These are phyloP conservation scores for Cladosporium sp. DNA, from an alignment of 2,329 filamentous ascomycete genomes.

Conservation along the genomic window DNA sequence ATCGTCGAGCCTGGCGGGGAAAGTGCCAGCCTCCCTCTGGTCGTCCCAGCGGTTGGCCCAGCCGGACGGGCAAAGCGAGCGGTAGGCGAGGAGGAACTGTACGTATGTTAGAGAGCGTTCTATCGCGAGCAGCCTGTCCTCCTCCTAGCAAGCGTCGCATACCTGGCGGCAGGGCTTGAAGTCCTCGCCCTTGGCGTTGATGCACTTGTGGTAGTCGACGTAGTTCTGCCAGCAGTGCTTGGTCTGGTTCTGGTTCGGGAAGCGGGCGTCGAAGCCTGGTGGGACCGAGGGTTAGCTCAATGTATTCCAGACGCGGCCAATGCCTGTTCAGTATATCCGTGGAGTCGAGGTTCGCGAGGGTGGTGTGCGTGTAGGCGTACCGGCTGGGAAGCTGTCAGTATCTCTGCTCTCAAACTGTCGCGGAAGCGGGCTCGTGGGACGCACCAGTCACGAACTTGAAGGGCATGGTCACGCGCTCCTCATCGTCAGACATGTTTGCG, in stretches of 20 bases:
- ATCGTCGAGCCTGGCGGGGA: constrained; percentile 52
- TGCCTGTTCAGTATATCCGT: background rate
- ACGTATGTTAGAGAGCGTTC: background rate
- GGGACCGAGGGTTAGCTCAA: background rate
- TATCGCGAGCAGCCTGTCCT: background rate
- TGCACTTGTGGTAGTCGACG: constrained; percentile 99
- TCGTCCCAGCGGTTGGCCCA: constrained; percentile 97
- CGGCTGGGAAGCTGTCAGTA: constrained; percentile 34
- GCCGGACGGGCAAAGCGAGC: constrained; percentile 91
- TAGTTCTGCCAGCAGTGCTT: constrained; percentile 99
- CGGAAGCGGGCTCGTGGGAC: constrained; percentile 39
- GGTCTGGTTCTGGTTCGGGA: constrained; percentile 96
- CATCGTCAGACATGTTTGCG: constrained; percentile 86
- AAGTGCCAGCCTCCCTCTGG: constrained; percentile 70
- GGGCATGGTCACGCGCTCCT: constrained; percentile 91
- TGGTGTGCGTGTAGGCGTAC: constrained; percentile 31
- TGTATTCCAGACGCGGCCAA: constrained; percentile 3
- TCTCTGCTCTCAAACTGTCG: constrained; percentile 35
- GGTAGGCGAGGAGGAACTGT: constrained; percentile 95
- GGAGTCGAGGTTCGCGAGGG: background rate
- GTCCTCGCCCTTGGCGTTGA: constrained; percentile 96
- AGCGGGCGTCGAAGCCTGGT: constrained; percentile 95
- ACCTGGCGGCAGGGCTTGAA: constrained; percentile 97
- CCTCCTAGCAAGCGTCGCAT: constrained; percentile 35
- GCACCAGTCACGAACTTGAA: constrained; percentile 99